A percentile compares a stretch with the other conserved stretches of the same genome.
phyloP scores from a whole-genome alignment of 345 rosid genomes.

The Zanthoxylum bungeanum region DNA sequence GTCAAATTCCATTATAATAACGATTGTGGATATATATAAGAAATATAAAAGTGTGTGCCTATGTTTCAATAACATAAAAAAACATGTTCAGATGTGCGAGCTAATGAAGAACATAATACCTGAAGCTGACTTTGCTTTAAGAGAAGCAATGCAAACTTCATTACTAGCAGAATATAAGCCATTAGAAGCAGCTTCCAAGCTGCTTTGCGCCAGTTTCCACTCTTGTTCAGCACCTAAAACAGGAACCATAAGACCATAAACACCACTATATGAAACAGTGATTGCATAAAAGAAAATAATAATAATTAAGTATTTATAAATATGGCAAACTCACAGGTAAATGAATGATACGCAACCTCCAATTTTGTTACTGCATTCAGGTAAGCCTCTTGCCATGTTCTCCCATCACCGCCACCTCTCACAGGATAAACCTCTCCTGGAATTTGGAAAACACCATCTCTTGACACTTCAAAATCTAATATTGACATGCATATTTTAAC shows the following conservation, averaged over 20 bases:
- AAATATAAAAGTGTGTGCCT: constrained; percentile 5
- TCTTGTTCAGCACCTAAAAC: constrained; percentile 69
- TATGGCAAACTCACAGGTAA: constrained; percentile 56
- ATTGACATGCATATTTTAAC: constrained; percentile 70
- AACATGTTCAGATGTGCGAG: constrained; percentile 1
- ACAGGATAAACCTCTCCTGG: constrained; percentile 49
- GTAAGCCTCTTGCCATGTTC: constrained; percentile 80
- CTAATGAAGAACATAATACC: constrained; percentile 39
- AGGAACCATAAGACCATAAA: constrained; percentile 15
- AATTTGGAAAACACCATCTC: constrained; percentile 69
- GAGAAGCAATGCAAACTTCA: constrained; percentile 70
- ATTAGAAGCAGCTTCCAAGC: constrained; percentile 75
- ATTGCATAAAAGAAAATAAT: constrained; percentile 5
- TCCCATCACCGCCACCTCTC: constrained; percentile 46
- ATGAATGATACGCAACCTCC: constrained; percentile 75
- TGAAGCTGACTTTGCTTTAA: constrained; percentile 83
- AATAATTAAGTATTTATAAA: constrained; percentile 14
- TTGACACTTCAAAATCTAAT: constrained; percentile 84
- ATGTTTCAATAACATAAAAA: constrained; percentile 7
- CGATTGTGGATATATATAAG: background rate
- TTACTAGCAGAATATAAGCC: constrained; percentile 68
- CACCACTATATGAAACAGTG: constrained; percentile 2
- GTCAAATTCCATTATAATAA: too few species aligned
- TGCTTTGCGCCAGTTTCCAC: constrained; percentile 80
- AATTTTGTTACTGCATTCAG: constrained; percentile 58